Base-by-base conservation (phyloP, 371 early-diverging fungal species). In the Apophysomyces ossiformis region DNA sequence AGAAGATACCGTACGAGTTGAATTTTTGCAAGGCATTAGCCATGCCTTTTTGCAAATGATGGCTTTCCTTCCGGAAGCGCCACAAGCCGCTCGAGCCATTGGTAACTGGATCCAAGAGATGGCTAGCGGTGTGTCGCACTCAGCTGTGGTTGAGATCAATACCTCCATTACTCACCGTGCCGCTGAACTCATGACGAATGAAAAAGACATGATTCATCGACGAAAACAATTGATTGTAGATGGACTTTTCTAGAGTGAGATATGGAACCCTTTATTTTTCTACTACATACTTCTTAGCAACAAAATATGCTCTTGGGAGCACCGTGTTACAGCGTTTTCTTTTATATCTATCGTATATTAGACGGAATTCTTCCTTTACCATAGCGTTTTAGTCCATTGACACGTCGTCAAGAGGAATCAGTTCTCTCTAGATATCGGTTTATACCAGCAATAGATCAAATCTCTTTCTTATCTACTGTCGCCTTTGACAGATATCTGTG, bases 1-100 rank as follows among this genome's bases (percentile, higher is more conserved):
- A n/a, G 58, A 63, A 9, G 64, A 71, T 32, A 60, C 60, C 32
- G 84, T 87, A 0, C 72, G 76, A 7, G 87, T 92, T 37, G 89
- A 89, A 57, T 85, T 96, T 45, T 71, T 95, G 41, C 91, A 92
- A 57, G 98, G 97, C n/a, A 86, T 96, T 58, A 95, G 96, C 35
- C 98, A 98, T 67, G 97, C 91, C 3, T 93, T 96, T 64, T 76
- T 97, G 69, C 90, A 94, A 62, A 96, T 98, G 96, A 83, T 87
- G 66, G 72, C 90, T 18, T 75, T 98, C 13, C 84, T 96, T 6
- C 96, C 97, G 0, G 97, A 96, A 64, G 90, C 92, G 26, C 81
- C 82, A 35, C 90, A 89, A 41, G 88, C 92, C 0, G 79, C 85
- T 37, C 72, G 78, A 5, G 83, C 90, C 0, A 72, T 91, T 46